Evolutionary conservation across 768 basidiomycete species (phyloP), one percentile per base, ranked within the genome.

Genomic region (Roridomyces roridus): DNA sequence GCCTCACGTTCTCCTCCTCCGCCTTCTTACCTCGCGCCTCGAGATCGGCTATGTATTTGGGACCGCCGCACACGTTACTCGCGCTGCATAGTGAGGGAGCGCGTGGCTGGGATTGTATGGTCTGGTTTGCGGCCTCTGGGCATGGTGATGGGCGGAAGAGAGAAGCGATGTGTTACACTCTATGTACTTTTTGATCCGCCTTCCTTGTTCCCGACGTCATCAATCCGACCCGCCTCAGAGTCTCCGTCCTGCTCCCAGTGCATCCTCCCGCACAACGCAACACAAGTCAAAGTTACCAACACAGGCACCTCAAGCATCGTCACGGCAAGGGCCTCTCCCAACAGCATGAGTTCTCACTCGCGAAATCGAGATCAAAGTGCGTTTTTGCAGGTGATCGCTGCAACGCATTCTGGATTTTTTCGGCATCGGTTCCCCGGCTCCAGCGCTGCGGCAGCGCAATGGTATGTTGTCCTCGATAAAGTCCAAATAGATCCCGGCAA

Each of bases 291-390:
- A 1, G 76, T 75, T 14, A 93, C 80, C 41, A 93, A 71, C 2
- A 92, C 89, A 0, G 91, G 92, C 0, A 94, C 92, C 66, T 91
- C 87, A 0, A 89, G 84, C n/a, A 91, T 86, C 0, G 91, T 92
- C 0, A 91, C 90, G 0, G 92, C 92, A 1, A 94, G 76, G 0
- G 89, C 91, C 71, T 94, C 87, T 51, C 88, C 85, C 0, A 89
- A 91, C 5, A 84, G 79, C 6, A 89, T 84, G 86, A 94, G 0
- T 87, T 84, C 0, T 89, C 86, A 37, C 92, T 87, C 4, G 86
- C 81, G 14, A 31, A 31, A 31, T 31, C 29, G 29, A 31, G 14
- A 31, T 31, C 29, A 31, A 31, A 31, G 6, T 31, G 6, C 14
- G 29, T 7, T 31, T 31, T 31, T 31, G 29, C 6, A 31, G 6